Base-by-base conservation (phyloP, 305 asterid genomes). In the Nicotiana rustica region DNA sequence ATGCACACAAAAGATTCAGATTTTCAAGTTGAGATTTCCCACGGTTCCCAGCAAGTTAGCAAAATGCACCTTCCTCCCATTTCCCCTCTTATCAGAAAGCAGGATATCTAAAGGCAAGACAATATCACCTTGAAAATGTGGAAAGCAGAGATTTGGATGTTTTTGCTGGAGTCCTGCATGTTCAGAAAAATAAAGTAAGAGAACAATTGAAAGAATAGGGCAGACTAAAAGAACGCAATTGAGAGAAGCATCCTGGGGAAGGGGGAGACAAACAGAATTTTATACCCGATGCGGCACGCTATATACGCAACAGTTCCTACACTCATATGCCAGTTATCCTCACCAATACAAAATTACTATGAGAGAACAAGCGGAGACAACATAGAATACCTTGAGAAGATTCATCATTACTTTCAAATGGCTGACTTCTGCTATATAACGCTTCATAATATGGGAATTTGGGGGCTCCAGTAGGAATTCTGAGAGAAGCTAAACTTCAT, bases 321-420 rank as follows among this genome's bases (percentile, higher is more conserved):
- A 31, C 49, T 4, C 80, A 76, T 33, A 55, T 76, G 29, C 65
- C 29, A 55, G 31, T 9, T 17, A 73, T 73, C 64, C 64, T 73
- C 64, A 49, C 5, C 2, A 49, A 49, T 49, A 14, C 29, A 44
- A 49, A 38, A 6, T 73, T 49, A 73, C 5, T 49, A 55, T 55
- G 66, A 55, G 59, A 4, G 10, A 75, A 49, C 31, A 76, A 66
- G 59, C 67, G 82, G 70, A 87, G 47, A 67, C 52, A 49, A 66
- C 76, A 80, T 29, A 10, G 3, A 82, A 82, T 93, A 93, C 99
- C 98, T 90, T 93, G 57, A 94, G 88, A 87, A 96, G 86, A 70
- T 95, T 96, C 99, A 96, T 96, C 95, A 96, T 95, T 88, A 95
- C 88, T 90, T 95, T 94, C 90, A 96, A 87, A 89, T 96, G 94